These are phyloP conservation scores for Populus hybrid DNA, from an alignment of 441 rosid genomes.

Conservation along the genomic window DNA sequence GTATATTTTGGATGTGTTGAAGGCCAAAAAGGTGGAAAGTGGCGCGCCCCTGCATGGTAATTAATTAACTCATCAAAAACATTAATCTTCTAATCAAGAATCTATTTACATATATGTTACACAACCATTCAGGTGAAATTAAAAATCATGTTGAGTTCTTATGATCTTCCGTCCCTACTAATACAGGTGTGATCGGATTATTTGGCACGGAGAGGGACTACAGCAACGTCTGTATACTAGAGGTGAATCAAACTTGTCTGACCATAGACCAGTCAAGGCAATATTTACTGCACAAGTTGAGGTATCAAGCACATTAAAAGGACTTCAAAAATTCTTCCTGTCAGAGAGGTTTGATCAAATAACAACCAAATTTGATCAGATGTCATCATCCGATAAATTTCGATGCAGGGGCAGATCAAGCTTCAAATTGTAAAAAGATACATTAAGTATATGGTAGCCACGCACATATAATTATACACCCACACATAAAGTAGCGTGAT, in stretches of 20 bases:
- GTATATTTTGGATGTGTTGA: constrained; percentile 59
- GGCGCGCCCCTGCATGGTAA: constrained; percentile 94
- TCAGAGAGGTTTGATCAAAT: constrained; percentile 55
- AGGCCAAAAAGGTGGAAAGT: constrained; percentile 51
- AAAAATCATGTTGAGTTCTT: neutral
- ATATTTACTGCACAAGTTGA: constrained; percentile 44
- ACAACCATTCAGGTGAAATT: neutral
- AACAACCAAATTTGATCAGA: constrained; percentile 24
- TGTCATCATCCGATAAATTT: constrained; percentile 30
- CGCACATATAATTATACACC: neutral
- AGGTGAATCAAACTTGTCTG: constrained; percentile 41
- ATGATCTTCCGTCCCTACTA: neutral
- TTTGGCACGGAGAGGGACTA: constrained; percentile 41
- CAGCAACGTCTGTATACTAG: constrained; percentile 37
- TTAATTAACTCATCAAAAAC: neutral
- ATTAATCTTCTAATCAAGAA: neutral
- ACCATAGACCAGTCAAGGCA: constrained; percentile 47
- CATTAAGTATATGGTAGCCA: neutral
- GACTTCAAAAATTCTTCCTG: constrained; percentile 41
- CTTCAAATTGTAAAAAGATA: constrained; percentile 23
- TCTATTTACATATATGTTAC: neutral
- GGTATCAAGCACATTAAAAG: constrained; percentile 23
- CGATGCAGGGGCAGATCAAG: constrained; percentile 34
- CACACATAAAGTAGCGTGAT: neutral
- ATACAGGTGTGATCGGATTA: constrained; percentile 45